Evolutionary conservation across 257 asterid genomes (phyloP).

Genomic region (Solanum bulbocastanum): DNA sequence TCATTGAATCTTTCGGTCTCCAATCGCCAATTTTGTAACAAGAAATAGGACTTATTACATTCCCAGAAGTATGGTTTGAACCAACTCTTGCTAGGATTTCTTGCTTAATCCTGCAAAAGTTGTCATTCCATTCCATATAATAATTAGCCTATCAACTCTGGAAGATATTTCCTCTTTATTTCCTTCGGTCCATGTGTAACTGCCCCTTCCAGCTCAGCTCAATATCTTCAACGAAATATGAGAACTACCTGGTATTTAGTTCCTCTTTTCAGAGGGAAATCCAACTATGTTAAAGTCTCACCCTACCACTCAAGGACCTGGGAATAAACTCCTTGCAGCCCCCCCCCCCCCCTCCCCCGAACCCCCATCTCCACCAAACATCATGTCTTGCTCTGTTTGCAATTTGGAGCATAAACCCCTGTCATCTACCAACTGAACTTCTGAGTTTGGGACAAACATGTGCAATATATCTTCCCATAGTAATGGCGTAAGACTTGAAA

Average conservation of each 20-base stretch:
- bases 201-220: neutral
- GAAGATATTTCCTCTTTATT: neutral
- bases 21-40: neutral
- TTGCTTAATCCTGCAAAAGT: neutral
- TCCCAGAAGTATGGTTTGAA: neutral
- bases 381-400: neutral
- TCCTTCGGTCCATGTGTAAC: neutral
- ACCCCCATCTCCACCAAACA: neutral
- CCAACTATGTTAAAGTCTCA: neutral
- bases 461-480: neutral
- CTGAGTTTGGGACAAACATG: neutral
- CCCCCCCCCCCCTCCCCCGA: neutral
- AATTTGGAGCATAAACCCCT: neutral
- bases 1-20: neutral
- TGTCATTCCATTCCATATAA: neutral
- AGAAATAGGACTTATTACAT: neutral
- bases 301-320: neutral
- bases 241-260: neutral
- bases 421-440: neutral
- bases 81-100: neutral
- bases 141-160: neutral
- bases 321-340: neutral
- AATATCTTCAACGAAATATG: neutral
- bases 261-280: neutral
- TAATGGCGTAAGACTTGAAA: neutral